These are phyloP conservation scores for Sporothrix pallida DNA, from an alignment of 2,329 filamentous ascomycete genomes.

Conservation along the genomic window DNA sequence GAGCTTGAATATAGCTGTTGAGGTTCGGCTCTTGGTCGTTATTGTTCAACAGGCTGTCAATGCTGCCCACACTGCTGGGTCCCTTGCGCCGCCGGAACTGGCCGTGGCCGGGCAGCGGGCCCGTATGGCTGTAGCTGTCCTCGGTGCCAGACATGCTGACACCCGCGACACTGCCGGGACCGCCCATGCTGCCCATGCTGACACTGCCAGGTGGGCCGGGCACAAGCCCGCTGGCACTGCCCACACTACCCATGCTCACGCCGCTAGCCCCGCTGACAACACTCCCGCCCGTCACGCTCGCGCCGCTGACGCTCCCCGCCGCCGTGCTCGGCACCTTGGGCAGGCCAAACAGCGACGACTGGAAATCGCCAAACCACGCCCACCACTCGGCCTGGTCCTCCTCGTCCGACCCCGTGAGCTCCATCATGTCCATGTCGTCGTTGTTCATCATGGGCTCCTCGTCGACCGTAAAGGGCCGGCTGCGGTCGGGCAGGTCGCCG, in stretches of 20 bases:
- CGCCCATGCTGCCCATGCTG: background rate
- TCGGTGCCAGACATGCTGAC: conserved; percentile 4
- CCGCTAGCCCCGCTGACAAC: background rate
- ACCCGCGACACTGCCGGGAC: background rate
- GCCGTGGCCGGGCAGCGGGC: background rate
- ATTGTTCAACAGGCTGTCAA: conserved; percentile 38
- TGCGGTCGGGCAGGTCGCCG: conserved; percentile 13
- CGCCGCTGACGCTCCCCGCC: conserved; percentile 12
- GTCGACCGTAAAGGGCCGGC: conserved; percentile 13
- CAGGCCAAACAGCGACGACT: conserved; percentile 27
- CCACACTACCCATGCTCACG: background rate
- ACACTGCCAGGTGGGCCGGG: background rate
- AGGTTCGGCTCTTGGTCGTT: conserved; percentile 35
- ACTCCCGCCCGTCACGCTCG: background rate
- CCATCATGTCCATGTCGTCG: conserved; percentile 27
- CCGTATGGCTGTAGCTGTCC: background rate
- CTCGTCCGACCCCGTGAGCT: conserved; percentile 24
- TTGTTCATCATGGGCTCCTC: conserved; percentile 20
- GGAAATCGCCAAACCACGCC: conserved; percentile 36
- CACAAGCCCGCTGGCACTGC: background rate
- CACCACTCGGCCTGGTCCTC: conserved; percentile 37
- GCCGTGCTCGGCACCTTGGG: conserved; percentile 20
- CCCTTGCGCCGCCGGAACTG: conserved; percentile 6
- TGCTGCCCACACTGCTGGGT: conserved; percentile 36
- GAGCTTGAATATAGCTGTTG: conserved; percentile 30